Base-by-base conservation (phyloP, 2,329 filamentous ascomycete species). In the Simplicillium aogashimaense region DNA sequence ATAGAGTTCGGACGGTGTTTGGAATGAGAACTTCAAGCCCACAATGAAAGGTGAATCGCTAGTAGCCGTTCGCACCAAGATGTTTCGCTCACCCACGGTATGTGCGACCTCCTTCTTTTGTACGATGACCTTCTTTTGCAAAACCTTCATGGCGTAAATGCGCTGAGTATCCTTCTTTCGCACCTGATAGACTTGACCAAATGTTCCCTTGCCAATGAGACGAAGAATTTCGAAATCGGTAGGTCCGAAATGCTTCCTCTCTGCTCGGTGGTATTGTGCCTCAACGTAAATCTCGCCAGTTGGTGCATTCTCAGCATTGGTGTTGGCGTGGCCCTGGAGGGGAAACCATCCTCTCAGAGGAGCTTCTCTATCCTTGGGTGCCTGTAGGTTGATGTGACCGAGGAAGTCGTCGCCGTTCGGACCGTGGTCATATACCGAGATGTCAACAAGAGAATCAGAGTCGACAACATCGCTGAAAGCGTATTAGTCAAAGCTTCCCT, bases 71-170 rank as follows among this genome's bases (percentile, higher is more conserved):
- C 92, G 84, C 32, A 98, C 92, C 36, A 98, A 72, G 49, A 98
- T 98, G 57, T 98, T 98, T 44, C 92, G 79, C 65, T 98, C 92
- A 49, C 92, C 92, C 30, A 98, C 81, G 0, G 92, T 98, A 59
- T 98, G 92, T 13, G 90, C 88, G 37, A 98, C 88, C 61, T 98
- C 92, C 65, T 98, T 98, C 76, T 98, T 98, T 65, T 98, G 92
- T 18, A 98, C 92, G 54, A 98, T 98, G 39, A 98, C 92, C 71
- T 98, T 98, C 73, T 98, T 98, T 38, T 92, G 95, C 28, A 98
- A 70, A 2, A 98, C 90, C 64, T 98, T 98, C 92, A 98, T 98
- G 46, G 92, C 92, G 56, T 98, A 98, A 45, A 98, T 95, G 35
- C 92, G 82, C 53, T 81, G 80, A 1, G 90, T 95, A 59, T 98